Percentiles rank a stretch among this genome's conserved stretches.
These are phyloP conservation scores for Papilionanthe hybrid DNA, from an alignment of 116 monocot species.

Conservation along the genomic window DNA sequence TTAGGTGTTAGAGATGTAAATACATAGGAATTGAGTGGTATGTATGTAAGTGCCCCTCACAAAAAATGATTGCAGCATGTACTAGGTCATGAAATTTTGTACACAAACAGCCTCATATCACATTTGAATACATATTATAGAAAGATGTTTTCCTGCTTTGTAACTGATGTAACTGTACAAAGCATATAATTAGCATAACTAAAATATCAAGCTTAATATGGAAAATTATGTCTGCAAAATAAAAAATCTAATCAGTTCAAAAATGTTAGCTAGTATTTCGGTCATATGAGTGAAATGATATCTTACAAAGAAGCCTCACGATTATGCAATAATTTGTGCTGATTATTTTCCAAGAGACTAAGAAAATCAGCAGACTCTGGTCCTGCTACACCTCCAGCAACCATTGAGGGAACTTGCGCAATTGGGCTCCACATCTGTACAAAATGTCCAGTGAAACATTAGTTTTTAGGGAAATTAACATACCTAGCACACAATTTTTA, in stretches of 20 bases:
- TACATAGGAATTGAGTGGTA: too few relatives aligned
- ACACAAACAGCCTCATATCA: background rate
- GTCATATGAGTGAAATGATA: background rate
- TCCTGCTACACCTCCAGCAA: constrained; percentile 64
- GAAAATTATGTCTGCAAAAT: background rate
- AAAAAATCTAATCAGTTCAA: background rate
- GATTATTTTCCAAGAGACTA: constrained; percentile 66
- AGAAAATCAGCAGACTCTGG: constrained; percentile 70
- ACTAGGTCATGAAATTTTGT: background rate
- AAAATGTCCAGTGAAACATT: background rate
- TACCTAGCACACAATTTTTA: too few relatives aligned
- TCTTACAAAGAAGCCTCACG: constrained; percentile 67
- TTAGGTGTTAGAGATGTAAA: too few relatives aligned
- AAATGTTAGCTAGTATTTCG: background rate
- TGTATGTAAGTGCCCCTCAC: background rate
- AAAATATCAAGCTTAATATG: background rate
- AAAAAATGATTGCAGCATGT: background rate
- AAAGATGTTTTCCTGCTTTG: background rate
- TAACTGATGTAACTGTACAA: background rate
- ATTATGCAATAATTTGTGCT: constrained; percentile 50
- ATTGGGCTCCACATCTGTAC: constrained; percentile 82
- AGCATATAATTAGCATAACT: background rate
- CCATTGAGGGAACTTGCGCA: constrained; percentile 52
- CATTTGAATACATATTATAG: background rate
- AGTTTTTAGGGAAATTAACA: background rate